Evolutionary conservation across 2,329 filamentous ascomycete species (phyloP).

Genomic region (Penicillium frequentans): DNA sequence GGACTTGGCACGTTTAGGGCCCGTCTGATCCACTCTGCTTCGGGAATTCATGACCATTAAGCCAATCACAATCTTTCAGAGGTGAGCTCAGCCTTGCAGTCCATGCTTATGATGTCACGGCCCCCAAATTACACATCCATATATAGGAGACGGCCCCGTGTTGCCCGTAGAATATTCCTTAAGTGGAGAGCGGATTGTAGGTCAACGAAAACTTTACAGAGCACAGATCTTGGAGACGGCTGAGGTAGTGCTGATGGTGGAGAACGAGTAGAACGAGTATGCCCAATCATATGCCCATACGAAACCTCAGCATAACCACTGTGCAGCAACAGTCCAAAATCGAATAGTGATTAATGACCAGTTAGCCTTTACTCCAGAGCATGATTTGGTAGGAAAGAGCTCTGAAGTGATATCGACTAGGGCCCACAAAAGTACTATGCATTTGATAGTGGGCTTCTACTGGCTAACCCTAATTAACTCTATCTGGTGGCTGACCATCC

Average conservation of each 20-base stretch:
- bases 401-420: background rate
- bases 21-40: background rate
- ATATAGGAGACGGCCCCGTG: background rate
- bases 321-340: background rate
- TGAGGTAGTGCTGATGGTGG: background rate
- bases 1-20: background rate
- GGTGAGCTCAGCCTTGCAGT: background rate
- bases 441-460: background rate
- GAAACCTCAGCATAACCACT: too few relatives aligned
- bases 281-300: background rate
- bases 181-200: background rate
- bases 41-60: background rate
- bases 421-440: background rate
- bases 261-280: background rate
- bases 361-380: background rate
- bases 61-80: background rate
- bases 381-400: background rate
- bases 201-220: background rate
- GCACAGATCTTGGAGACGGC: background rate
- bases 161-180: background rate
- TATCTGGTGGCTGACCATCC: background rate
- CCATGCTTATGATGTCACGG: constrained; percentile 15
- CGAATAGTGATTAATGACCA: background rate
- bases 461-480: background rate
- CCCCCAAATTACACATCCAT: background rate